Evolutionary conservation across 345 rosid species (phyloP).

Genomic region (Salix dunnii): DNA sequence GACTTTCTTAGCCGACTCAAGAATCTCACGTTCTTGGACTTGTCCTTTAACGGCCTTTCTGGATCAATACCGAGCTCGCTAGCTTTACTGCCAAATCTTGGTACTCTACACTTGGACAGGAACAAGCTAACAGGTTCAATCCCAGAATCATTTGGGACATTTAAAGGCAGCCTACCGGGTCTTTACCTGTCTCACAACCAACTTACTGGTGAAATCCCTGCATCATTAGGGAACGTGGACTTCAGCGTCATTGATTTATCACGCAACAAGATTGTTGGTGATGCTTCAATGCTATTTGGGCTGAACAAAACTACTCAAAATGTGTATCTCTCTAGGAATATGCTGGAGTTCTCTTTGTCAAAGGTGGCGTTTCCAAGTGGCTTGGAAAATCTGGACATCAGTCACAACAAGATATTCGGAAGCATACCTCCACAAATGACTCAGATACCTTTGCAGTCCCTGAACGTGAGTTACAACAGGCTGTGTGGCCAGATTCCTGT

Average conservation of each 20-base stretch:
- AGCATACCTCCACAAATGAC: constrained; percentile 51
- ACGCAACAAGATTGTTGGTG: constrained; percentile 60
- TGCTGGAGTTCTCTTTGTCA: constrained; percentile 53
- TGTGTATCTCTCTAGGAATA: constrained; percentile 58
- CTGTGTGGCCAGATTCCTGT: constrained; percentile 64
- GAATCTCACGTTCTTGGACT: constrained; percentile 47
- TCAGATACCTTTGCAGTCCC: constrained; percentile 28
- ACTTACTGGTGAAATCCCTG: constrained; percentile 57
- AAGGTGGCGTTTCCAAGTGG: constrained; percentile 37
- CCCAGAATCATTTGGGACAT: constrained; percentile 56
- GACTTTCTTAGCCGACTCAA: constrained; percentile 45
- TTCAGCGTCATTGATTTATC: constrained; percentile 50
- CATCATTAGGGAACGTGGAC: constrained; percentile 47
- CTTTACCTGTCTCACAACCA: constrained; percentile 65
- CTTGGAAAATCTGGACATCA: constrained; percentile 50
- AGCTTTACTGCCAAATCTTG: constrained; percentile 44
- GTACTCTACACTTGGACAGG: constrained; percentile 50
- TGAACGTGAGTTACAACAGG: constrained; percentile 73
- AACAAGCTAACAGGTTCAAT: constrained; percentile 58
- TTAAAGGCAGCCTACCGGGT: constrained; percentile 27
- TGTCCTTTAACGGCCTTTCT: constrained; percentile 58
- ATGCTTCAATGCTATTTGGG: constrained; percentile 65
- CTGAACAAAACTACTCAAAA: constrained; percentile 40
- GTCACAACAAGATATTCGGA: constrained; percentile 65
- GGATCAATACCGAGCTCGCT: constrained; percentile 56